Evolutionary conservation across 352 stramenopile species (phyloP), one percentile per base, ranked within the genome.

Genomic region (Globisporangium camurandrum): DNA sequence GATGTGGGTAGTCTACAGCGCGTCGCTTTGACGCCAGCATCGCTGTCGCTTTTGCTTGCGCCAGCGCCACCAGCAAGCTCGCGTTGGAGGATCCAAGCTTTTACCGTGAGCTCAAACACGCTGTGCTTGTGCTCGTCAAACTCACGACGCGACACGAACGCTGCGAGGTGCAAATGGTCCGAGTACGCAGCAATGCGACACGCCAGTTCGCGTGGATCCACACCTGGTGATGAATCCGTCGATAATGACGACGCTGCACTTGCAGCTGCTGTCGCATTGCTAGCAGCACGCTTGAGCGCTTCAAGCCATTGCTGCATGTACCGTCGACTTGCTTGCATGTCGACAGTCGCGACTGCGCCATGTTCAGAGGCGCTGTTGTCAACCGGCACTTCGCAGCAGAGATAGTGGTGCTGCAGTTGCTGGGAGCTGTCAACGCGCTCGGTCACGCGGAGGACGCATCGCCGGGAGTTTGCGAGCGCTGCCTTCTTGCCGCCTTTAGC

Each of bases 371-470:
- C 12, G 36, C 1, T 22, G 7, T 41, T 12, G 4, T 17, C 16
- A 8, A 9, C 36, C 14, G 0, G n/a, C 5, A 75, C 37, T 5
- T 86, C 66, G 4, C 73, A 74, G 49, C 77, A 88, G 11, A 92
- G 52, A 37, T 77, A 88, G 42, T 86, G 70, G 19, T 77, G 57
- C 20, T 49, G 60, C 24, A 78, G 61, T 8, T 65, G 47, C 30
- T 64, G 65, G 26, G 62, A 34, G 30, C 8, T 59, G 4, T 23
- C 19, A 16, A 40, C 57, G 6, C 49, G 39, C 12, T 83, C 64
- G 2, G 54, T 75, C 28, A 89, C 52, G 19, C 77, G 66, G 41
- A 92, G 69, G 10, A 89, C 75, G 46, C 88, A 89, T 12, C 80
- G 68, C 12, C 74, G 65, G 20, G 75, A 67, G 62, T 84, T 76